Evolutionary conservation across 148 eudicot genomes (phyloP), one percentile per base, ranked within the genome.

Genomic region (Camellia sinensis): DNA sequence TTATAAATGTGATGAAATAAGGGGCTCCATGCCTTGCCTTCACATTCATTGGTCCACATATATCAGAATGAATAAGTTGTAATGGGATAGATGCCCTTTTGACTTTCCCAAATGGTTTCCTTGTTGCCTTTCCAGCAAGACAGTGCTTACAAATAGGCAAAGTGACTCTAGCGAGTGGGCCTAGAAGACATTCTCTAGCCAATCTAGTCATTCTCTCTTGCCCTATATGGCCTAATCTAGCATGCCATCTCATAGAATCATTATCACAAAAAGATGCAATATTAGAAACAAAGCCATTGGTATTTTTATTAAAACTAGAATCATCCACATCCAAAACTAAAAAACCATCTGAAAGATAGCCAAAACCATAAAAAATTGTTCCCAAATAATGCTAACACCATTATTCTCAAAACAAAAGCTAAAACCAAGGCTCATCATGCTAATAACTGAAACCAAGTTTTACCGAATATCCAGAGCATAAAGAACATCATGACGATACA

Each of bases 1-100:
- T 41, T 76, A 63, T 76, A n/a, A 76, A 60, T 44, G 54, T 76
- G 45, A 77, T 64, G 54, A 77, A 77, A 53, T 77, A 77, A 1
- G 46, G 66, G 0, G 22, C 22, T 3, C 71, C 60, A 65, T 77
- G 71, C 21, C 71, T 65, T 21, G 41, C 62, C 44, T 15, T 77
- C 14, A 77, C 6, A 45, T 63, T 76, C 70, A 62, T 41, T 3
- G 57, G 68, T 2, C 79, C 79, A 62, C 79, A 62, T 4, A 76
- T 62, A 29, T 76, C 14, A 37, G 69, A 76, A 22, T 76, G 79
- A 7, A 76, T 6, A 1, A 61, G 17, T 22, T 37, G 19, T 5
- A 57, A 29, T 15, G 46, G 21, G 2, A 14, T 2, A 14, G 2
- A 3, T 5, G 63, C 53, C 43, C 54, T 14, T 3, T 18, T 70